Evolutionary conservation across 495 filamentous ascomycete genomes (phyloP), one percentile per base, ranked within the genome.

Genomic region (Mycothermus thermophilus): DNA sequence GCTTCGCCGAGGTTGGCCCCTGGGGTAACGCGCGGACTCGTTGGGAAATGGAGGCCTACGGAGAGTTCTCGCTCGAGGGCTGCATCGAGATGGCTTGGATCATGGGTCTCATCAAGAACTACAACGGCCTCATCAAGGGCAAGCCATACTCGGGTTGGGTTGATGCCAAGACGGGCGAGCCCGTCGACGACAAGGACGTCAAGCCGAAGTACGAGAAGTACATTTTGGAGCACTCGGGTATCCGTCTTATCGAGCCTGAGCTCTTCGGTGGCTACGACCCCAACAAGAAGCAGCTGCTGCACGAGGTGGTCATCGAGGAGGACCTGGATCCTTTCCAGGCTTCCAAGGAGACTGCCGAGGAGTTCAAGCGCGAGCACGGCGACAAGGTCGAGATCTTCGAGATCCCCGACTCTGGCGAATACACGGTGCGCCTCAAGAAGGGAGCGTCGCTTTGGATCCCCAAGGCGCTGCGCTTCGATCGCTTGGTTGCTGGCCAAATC

Each of bases 61-160:
- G 90, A 47, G 69, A 92, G 50, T 99, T 99, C 66, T 96, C 92
- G 12, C 75, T 96, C 12, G 90, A 96, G 59, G 90, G 90, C 12
- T 96, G 90, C 51, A 79, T 99, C 38, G 90, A 99, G 60, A 96
- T 99, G 90, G 85, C 90, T 20, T 99, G 90, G 90, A 83, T 99
- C 52, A 99, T 96, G 90, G 92, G 92, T 37, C 77, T 96, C 38
- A 96, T 99, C 60, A 93, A 82, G 64, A 92, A 99, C 55, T 83
- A 93, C 64, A 95, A 96, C 44, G 92, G 90, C n/a, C 83, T 85
- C 6, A 77, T 99, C 54, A 96, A 96, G 63, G 90, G 92, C 53
- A 80, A 93, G 64, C 75, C 79, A 27, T 96, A 99, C 60, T 83
- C 90, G 31, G 90, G 90, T 37, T 99, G 90, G 90, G 86, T 96